A percentile compares a stretch with the other conserved stretches of the same genome.
phyloP scores from a whole-genome alignment of 1,284 basidiomycete species.

The Microbotryum scabiosae region DNA sequence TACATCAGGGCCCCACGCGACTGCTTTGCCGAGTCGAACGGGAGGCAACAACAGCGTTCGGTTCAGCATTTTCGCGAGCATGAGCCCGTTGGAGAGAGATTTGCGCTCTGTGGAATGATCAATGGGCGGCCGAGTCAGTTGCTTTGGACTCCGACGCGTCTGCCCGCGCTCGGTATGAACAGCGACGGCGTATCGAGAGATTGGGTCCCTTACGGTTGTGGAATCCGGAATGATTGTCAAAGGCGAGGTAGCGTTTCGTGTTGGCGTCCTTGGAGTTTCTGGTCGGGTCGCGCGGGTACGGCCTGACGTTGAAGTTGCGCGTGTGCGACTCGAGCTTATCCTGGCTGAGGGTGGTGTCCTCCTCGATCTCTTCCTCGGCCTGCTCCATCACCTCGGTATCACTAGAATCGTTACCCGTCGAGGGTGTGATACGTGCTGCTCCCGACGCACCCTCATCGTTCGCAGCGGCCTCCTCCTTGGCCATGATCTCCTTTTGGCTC shows the following conservation, averaged over 20 bases:
- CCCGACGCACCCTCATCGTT: background rate
- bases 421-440: background rate
- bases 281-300: background rate
- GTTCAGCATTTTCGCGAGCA: slow-evolving; percentile 18
- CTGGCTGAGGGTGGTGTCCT: background rate
- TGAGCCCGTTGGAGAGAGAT: slow-evolving; percentile 25
- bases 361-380: background rate
- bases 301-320: slow-evolving; percentile 7
- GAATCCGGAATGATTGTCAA: slow-evolving; percentile 24
- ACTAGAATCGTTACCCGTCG: too few species aligned
- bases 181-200: too few species aligned
- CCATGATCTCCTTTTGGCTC: background rate
- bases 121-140: background rate
- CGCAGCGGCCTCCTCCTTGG: background rate
- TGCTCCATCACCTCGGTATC: background rate
- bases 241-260: slow-evolving; percentile 12
- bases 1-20: slow-evolving; percentile 15
- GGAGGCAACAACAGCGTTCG: slow-evolving; percentile 28
- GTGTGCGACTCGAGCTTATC: background rate
- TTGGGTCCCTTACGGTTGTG: slow-evolving; percentile 12
- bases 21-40: slow-evolving; percentile 18
- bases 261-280: background rate
- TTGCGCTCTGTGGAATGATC: slow-evolving; percentile 10
- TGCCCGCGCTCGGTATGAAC: background rate
- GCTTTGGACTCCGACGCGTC: background rate